Base-by-base conservation (phyloP, 805 yeast species). In the Dipodascus geniculatus region DNA sequence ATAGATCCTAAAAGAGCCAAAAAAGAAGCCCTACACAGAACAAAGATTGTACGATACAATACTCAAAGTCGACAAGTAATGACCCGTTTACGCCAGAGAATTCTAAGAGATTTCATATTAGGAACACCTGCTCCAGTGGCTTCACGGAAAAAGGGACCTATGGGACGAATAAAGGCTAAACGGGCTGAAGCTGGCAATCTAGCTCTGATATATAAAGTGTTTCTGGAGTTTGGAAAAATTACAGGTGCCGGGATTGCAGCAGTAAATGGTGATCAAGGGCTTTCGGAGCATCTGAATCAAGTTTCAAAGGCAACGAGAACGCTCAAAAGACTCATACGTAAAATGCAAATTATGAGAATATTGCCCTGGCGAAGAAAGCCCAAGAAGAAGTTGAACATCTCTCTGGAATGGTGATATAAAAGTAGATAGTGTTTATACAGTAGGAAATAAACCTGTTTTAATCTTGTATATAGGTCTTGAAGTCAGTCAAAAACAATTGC, bases 81-180 rank as follows among this genome's bases (percentile, higher is more conserved):
- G 44, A 38, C 44, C 19, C 4, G 44, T 6, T 4, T 38, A 17
- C 17, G 44, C 6, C 44, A 38, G 14, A 14, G 44, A 17, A 38
- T 38, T n/a, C 19, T 38, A 6, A 14, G 19, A n/a, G 44, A 38
- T 4, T 38, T 38, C 14, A 38, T 38, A n/a, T n/a, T n/a, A 14
- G 44, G 44, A 17, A 38, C 6, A n/a, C 44, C 44, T 38, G 44
- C 44, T 38, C 44, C 44, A 38, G 44, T 38, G 44, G 44, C 44
- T n/a, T 38, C 44, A 38, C 44, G 44, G 44, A 38, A 38, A 38
- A 38, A 38, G 44, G 44, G 44, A 11, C 44, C 14, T 38, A 4
- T 38, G 20, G 19, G 44, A 38, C 44, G 44, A 11, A 16, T 38
- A n/a, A 3, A 6, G 19, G 44, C 14, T n/a, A 38, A 38, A 38